These are phyloP conservation scores for Solanum pinnatisectum DNA, from an alignment of 257 asterid species.

Conservation along the genomic window DNA sequence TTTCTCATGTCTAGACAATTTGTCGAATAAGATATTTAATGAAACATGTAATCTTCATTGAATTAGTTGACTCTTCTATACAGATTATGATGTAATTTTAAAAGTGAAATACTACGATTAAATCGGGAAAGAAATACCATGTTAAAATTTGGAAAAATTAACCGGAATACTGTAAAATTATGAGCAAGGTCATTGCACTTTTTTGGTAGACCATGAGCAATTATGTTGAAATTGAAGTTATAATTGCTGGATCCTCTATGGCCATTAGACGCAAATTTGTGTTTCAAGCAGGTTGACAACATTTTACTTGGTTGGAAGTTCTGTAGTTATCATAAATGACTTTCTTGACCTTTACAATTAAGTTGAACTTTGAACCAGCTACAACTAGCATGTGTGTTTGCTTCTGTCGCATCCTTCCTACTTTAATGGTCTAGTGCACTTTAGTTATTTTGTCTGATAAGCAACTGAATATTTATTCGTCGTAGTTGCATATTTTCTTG, in stretches of 20 bases:
- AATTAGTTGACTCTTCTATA: neutral
- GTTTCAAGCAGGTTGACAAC: neutral
- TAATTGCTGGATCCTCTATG: neutral
- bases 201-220: neutral
- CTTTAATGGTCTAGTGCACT: neutral
- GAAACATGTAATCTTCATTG: neutral
- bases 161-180: neutral
- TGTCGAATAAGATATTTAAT: neutral
- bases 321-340: neutral
- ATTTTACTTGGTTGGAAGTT: neutral
- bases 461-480: neutral
- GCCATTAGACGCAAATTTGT: neutral
- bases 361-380: neutral
- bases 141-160: neutral
- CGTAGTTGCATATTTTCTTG: neutral
- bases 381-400: neutral
- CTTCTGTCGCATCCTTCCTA: neutral
- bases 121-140: neutral
- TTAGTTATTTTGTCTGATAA: neutral
- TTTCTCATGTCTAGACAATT: neutral
- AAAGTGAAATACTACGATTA: neutral
- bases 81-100: neutral
- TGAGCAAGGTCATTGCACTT: neutral
- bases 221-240: neutral
- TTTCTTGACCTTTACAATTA: neutral